Base-by-base conservation (phyloP, 352 stramenopile genomes). In the Phytopythium montanum region DNA sequence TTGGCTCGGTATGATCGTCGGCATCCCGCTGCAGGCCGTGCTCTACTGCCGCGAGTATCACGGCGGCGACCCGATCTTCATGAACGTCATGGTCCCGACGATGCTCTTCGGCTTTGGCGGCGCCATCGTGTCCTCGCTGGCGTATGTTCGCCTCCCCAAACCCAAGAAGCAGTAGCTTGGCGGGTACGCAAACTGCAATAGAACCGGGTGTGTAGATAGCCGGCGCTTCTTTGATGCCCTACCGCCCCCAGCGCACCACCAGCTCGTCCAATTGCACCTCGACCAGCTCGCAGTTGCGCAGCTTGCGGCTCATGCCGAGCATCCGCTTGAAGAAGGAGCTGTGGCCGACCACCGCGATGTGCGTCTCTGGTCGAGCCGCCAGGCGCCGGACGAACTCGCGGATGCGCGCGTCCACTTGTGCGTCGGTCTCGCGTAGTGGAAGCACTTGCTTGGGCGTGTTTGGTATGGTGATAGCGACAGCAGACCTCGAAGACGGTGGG, bases 241-340 rank as follows among this genome's bases (percentile, higher is more conserved):
- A 49, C 3, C 38, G 25, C 18, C 34, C 54, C 49, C 70, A 69
- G 2, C 55, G 59, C 31, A 49, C 14, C 1, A 59, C 70, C 18
- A 81, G 21, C 2, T 80, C 67, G 13, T 29, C 21, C 7, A 87
- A 60, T 0, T 65, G 62, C 16, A 75, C 80, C 36, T 79, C 70
- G 9, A 70, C 65, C n/a, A 95, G 66, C 44, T 95, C 84, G 56
- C 86, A 95, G 62, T 95, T 95, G 58, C 65, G 65, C 19, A 94
- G 76, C 59, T 95, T 94, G 7, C 81, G 75, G 46, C 61, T 79
- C 79, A 92, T 92, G 21, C 72, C 69, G 26, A 93, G 72, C 84
- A 92, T 87, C 18, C 81, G 77, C 60, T 93, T 95, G 69, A 95
- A 94, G 64, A 82, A 95, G 31, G 78, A 76, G 41, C 85, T 94